Evolutionary conservation across 345 rosid species (phyloP).

Genomic region (Laguncularia racemosa): DNA sequence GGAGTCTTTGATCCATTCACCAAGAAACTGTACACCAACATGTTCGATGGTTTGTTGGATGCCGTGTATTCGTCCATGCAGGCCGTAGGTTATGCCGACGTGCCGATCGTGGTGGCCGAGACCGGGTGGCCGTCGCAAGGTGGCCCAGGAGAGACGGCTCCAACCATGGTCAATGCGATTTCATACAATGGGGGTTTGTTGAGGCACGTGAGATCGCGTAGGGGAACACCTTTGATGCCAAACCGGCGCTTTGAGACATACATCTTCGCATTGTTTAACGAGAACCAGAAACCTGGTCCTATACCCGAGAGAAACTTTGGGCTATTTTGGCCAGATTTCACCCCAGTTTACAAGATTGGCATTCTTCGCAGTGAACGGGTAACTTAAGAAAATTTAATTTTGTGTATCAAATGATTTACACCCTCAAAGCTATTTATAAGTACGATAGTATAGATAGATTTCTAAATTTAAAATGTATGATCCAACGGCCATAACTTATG

Average conservation of each 20-base stretch:
- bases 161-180: conserved; percentile 38
- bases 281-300: conserved; percentile 66
- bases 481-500: too few species aligned
- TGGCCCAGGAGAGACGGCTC: conserved; percentile 36
- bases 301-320: conserved; percentile 75
- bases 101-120: conserved; percentile 58
- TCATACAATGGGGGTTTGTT: conserved; percentile 49
- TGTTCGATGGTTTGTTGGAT: conserved; percentile 62
- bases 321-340: conserved; percentile 57
- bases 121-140: conserved; percentile 87
- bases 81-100: conserved; percentile 56
- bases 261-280: conserved; percentile 71
- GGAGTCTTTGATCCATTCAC: conserved; percentile 49
- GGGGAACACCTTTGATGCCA: conserved; percentile 88
- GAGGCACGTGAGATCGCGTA: conserved; percentile 25
- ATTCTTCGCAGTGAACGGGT: conserved; percentile 37
- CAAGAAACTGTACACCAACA: conserved; percentile 53
- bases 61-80: conserved; percentile 65
- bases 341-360: conserved; percentile 58
- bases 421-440: too few species aligned
- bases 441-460: too few species aligned
- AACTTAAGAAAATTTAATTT: not conserved
- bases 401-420: not conserved
- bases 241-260: conserved; percentile 52
- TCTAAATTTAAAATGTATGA: too few species aligned